phyloP scores from a whole-genome alignment of 352 stramenopile genomes.

The Globisporangium orthogonon region DNA sequence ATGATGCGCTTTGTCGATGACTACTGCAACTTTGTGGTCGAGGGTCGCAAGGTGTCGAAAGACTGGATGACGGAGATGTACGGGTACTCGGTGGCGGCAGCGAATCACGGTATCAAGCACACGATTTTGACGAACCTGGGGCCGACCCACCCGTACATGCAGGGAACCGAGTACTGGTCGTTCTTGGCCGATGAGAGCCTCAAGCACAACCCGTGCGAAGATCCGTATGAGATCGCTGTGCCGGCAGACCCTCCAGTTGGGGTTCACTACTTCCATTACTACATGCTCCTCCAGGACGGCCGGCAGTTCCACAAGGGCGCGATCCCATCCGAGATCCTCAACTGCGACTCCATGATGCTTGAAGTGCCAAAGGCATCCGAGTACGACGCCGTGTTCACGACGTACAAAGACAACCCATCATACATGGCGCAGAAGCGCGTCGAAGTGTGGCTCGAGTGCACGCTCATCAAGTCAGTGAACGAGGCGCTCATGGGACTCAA shows the following conservation, averaged over 20 bases:
- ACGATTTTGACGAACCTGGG: constrained; percentile 40
- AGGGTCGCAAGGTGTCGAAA: constrained; percentile 23
- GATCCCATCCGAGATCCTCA: constrained; percentile 15
- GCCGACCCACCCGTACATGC: constrained; percentile 29
- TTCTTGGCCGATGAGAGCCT: constrained; percentile 21
- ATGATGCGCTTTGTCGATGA: constrained; percentile 39
- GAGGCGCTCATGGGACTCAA: constrained; percentile 17
- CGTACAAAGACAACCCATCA: constrained; percentile 4
- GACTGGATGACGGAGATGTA: constrained; percentile 62
- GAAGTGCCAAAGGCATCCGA: constrained; percentile 11
- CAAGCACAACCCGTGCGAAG: constrained; percentile 31
- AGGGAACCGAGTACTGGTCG: constrained; percentile 31
- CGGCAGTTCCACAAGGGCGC: constrained; percentile 21
- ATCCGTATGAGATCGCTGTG: constrained; percentile 27
- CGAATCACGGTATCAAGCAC: constrained; percentile 49
- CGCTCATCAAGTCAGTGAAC: constrained; percentile 22
- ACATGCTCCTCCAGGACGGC: constrained; percentile 14
- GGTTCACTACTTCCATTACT: constrained; percentile 40
- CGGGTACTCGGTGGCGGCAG: constrained; percentile 37
- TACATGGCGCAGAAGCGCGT: constrained; percentile 12
- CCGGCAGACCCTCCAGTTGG: constrained; percentile 30
- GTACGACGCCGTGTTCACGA: constrained; percentile 10
- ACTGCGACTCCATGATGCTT: constrained; percentile 16
- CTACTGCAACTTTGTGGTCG: constrained; percentile 43
- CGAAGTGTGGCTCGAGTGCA: constrained; percentile 23